Evolutionary conservation across 2,329 filamentous ascomycete species (phyloP).

Genomic region (Arthroderma sp.): DNA sequence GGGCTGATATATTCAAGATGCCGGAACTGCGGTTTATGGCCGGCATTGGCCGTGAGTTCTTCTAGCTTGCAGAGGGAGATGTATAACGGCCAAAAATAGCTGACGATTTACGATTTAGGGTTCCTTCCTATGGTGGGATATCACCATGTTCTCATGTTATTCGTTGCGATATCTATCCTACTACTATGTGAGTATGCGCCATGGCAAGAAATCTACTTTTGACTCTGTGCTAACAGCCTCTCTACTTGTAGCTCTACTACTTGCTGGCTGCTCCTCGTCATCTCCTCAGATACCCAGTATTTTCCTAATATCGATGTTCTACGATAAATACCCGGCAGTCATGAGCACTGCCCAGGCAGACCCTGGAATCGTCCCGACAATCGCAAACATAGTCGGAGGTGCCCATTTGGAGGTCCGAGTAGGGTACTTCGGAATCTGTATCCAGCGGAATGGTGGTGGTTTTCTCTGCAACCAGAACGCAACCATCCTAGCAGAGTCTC

Average conservation of each 20-base stretch:
- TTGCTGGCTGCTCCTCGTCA: constrained; percentile 93
- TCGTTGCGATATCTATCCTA: constrained; percentile 89
- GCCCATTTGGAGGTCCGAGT: constrained; percentile 82
- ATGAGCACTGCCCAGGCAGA: constrained; percentile 83
- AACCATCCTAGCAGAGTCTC: constrained; percentile 77
- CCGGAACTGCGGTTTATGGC: constrained; percentile 21
- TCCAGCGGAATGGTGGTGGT: constrained; percentile 77
- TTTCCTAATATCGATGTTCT: constrained; percentile 97
- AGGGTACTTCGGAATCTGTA: constrained; percentile 95
- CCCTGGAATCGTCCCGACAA: constrained; percentile 72
- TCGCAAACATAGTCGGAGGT: constrained; percentile 76
- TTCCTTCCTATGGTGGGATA: constrained; percentile 53
- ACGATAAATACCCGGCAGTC: constrained; percentile 68
- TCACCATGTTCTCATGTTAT: constrained; percentile 90
- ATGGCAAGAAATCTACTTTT: not conserved
- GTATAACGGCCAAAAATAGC: not conserved
- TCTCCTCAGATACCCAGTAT: constrained; percentile 90
- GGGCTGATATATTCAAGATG: constrained; percentile 11
- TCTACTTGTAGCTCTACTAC: constrained; percentile 57
- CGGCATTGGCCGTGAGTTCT: constrained; percentile 23
- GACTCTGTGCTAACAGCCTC: not conserved
- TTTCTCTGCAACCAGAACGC: constrained; percentile 98
- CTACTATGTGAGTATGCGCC: constrained; percentile 64
- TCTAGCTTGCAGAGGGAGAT: not conserved
- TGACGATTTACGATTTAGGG: constrained; percentile 27